A percentile compares a stretch with the other conserved stretches of the same genome.
These are phyloP conservation scores for Massariosphaeria phaeospora DNA, from an alignment of 495 filamentous ascomycete genomes.

Conservation along the genomic window DNA sequence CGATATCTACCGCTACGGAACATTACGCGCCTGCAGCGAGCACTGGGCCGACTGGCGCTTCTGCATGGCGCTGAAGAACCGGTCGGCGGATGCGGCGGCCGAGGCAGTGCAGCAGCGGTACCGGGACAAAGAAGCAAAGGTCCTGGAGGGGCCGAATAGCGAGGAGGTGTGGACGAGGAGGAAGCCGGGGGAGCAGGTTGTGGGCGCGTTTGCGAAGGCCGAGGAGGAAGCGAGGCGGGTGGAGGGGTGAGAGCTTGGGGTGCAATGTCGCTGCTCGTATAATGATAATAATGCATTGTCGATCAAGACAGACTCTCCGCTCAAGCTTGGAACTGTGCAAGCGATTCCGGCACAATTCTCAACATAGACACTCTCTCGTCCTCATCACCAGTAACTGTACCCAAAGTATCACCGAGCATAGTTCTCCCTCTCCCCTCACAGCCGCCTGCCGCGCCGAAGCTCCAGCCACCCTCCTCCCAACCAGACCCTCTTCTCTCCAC, in stretches of 20 bases:
- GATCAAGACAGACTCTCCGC: no score
- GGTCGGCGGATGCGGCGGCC: slow-evolving; percentile 44
- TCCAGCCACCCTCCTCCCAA: no score
- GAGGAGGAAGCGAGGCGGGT: slow-evolving; percentile 50
- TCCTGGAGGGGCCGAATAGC: slow-evolving; percentile 67
- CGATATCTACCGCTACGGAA: slow-evolving; percentile 80
- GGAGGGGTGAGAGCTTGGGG: slow-evolving; percentile 1
- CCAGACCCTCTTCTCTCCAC: no score
- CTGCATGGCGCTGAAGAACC: slow-evolving; percentile 77
- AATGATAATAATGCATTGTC: not conserved
- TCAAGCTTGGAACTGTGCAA: no score
- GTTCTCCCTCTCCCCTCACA: no score
- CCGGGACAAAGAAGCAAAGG: slow-evolving; percentile 66
- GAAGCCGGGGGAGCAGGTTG: slow-evolving; percentile 40
- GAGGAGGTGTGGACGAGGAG: slow-evolving; percentile 88
- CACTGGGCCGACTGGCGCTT: slow-evolving; percentile 91
- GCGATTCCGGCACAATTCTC: no score
- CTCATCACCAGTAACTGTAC: no score
- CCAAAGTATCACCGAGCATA: no score
- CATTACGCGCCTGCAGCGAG: slow-evolving; percentile 64
- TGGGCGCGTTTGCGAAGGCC: slow-evolving; percentile 53
- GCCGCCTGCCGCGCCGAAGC: no score
- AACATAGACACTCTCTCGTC: no score
- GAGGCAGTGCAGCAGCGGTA: slow-evolving; percentile 65
- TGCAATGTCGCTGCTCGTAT: not conserved